Conservation (phyloP, 169 alveolate genomes). For the Pseudocohnilembus persalinus region DNA sequence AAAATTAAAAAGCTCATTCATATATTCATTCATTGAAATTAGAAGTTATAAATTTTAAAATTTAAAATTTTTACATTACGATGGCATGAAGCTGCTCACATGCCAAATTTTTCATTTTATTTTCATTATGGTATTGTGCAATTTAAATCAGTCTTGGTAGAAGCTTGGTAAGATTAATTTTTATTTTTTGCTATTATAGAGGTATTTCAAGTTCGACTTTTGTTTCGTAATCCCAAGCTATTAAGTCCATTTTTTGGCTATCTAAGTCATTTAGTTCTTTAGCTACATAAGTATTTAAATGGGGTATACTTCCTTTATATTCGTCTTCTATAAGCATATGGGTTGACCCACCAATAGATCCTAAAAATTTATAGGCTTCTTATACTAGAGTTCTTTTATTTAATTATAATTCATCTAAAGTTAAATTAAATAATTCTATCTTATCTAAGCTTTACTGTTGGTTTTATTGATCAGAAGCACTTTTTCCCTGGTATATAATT, state of each 20-base stretch:
- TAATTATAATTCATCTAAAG: constrained; percentile 32
- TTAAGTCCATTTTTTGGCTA: constrained; percentile 30
- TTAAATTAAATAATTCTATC: constrained; percentile 50
- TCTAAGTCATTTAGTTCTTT: constrained; percentile 31
- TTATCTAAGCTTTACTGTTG: constrained; percentile 37
- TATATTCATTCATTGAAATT: too few relatives aligned
- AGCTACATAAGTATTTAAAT: constrained; percentile 18
- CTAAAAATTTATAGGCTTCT: constrained; percentile 46
- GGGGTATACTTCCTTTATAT: background rate
- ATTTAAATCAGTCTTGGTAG: constrained; percentile 68
- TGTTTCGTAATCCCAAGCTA: constrained; percentile 68
- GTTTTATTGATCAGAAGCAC: too few relatives aligned
- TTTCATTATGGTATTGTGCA: constrained; percentile 58
- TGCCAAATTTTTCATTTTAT: constrained; percentile 68
- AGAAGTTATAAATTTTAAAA: too few relatives aligned
- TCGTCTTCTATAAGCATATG: constrained; percentile 51
- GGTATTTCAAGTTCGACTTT: constrained; percentile 72
- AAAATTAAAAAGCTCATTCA: background rate
- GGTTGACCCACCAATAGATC: constrained; percentile 65
- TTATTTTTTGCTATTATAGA: constrained; percentile 58
- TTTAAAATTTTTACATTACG: constrained; percentile 12
- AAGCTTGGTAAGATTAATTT: constrained; percentile 55
- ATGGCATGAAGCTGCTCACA: constrained; percentile 77
- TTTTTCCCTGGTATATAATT: too few relatives aligned
- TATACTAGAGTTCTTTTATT: constrained; percentile 5